Percentiles rank a stretch among this genome's conserved stretches.
phyloP scores from a whole-genome alignment of 2,329 filamentous ascomycete species.

The Aspergillus uvarum region DNA sequence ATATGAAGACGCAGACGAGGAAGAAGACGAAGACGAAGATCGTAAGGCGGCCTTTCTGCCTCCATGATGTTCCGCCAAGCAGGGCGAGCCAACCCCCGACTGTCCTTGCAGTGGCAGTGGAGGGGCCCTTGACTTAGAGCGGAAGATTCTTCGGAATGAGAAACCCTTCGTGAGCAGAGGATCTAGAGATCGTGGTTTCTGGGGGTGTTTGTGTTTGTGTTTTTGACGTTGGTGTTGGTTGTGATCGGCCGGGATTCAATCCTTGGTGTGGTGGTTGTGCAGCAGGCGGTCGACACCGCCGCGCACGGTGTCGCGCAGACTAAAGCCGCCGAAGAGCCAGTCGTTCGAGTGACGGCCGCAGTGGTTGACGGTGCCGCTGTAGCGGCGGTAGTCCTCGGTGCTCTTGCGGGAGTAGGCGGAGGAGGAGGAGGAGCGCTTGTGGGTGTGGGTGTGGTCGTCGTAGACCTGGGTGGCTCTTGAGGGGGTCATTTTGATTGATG shows the following conservation, averaged over 20 bases:
- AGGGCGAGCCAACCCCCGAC: too few species aligned
- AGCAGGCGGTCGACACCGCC: slow-evolving; percentile 40
- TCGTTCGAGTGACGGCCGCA: slow-evolving; percentile 52
- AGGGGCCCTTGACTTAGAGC: too few species aligned
- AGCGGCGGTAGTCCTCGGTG: slow-evolving; percentile 39
- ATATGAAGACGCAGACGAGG: too few species aligned
- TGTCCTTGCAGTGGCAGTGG: too few species aligned
- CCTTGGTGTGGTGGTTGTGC: slow-evolving; percentile 13
- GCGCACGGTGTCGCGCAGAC: slow-evolving; percentile 46
- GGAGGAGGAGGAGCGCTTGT: slow-evolving; percentile 19
- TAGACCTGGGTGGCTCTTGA: slow-evolving; percentile 17
- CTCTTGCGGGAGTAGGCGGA: slow-evolving; percentile 21
- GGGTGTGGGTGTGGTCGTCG: slow-evolving; percentile 13
- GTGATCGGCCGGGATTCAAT: background rate
- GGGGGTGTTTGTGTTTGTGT: too few species aligned
- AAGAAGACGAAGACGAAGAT: too few species aligned
- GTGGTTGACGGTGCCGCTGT: slow-evolving; percentile 44
- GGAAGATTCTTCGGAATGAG: too few species aligned
- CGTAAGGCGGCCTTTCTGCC: too few species aligned
- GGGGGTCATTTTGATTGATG: slow-evolving; percentile 17
- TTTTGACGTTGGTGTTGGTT: too few species aligned
- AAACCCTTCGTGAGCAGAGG: too few species aligned
- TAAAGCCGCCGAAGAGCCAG: slow-evolving; percentile 53
- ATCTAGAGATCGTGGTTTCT: too few species aligned
- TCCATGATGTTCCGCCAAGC: too few species aligned